phyloP scores from a whole-genome alignment of 345 rosid species.

The Punica granatum region DNA sequence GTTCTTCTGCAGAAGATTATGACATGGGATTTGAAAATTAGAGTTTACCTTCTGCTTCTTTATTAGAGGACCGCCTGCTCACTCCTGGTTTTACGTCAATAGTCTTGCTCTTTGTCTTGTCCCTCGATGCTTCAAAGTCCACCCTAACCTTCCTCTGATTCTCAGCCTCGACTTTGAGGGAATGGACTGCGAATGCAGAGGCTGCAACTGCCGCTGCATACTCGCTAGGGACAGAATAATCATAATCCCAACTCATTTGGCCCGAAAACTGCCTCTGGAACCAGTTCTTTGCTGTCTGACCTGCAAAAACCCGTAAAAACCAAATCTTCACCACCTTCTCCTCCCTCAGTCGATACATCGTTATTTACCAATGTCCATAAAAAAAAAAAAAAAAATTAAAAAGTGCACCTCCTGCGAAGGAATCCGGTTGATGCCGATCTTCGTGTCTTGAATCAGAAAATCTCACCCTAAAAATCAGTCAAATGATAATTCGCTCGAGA shows the following conservation, averaged over 20 bases:
- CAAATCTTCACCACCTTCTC: not conserved
- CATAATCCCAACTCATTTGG: conserved; percentile 24
- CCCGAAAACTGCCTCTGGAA: conserved; percentile 28
- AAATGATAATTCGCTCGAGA: not conserved
- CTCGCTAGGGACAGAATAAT: conserved; percentile 21
- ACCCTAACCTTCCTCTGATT: conserved; percentile 25
- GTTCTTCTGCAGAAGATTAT: not conserved
- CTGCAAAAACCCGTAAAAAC: conserved; percentile 13
- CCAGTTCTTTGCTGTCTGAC: conserved; percentile 30
- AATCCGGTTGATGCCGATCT: not conserved
- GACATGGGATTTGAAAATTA: not conserved
- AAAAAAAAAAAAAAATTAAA: not conserved
- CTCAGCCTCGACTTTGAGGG: conserved; percentile 27
- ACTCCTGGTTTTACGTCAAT: conserved; percentile 10
- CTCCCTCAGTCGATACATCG: too few species aligned
- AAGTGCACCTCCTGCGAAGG: not conserved
- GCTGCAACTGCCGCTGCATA: conserved; percentile 59
- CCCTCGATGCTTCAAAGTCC: conserved; percentile 26
- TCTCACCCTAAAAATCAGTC: conserved; percentile 16
- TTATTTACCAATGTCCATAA: not conserved
- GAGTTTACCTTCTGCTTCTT: conserved; percentile 15
- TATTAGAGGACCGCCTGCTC: conserved; percentile 14
- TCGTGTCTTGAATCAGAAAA: conserved; percentile 17
- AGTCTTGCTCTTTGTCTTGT: conserved; percentile 14
- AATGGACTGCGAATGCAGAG: conserved; percentile 34